These are phyloP conservation scores for Schizophyllum amplum DNA, from an alignment of 1,284 basidiomycete genomes.

Conservation along the genomic window DNA sequence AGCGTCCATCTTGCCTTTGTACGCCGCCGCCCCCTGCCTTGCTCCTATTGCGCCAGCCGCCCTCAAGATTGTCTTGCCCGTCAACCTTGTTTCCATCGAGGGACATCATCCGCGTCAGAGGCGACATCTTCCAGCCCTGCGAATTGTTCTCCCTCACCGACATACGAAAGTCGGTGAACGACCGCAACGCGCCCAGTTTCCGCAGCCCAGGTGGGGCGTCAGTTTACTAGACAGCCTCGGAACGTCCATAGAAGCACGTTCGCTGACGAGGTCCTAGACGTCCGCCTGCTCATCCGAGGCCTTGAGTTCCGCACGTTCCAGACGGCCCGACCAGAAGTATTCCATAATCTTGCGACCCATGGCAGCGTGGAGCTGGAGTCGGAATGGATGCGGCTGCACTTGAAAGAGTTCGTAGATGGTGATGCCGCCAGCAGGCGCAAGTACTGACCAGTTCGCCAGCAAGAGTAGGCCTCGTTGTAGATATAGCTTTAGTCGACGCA, in stretches of 20 bases:
- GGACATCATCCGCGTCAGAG: conserved; percentile 26
- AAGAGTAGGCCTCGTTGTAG: conserved; percentile 56
- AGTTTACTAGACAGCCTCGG: conserved; percentile 25
- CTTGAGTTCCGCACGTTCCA: conserved; percentile 29
- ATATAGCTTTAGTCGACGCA: background rate
- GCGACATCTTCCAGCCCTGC: conserved; percentile 14
- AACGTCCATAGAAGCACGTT: conserved; percentile 38
- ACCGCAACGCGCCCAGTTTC: conserved; percentile 52
- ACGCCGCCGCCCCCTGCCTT: conserved; percentile 13
- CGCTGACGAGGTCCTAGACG: conserved; percentile 7
- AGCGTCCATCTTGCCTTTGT: conserved; percentile 37
- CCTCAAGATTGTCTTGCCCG: conserved; percentile 16
- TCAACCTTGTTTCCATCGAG: conserved; percentile 19
- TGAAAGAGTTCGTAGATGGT: conserved; percentile 84
- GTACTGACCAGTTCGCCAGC: conserved; percentile 69
- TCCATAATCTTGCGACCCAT: conserved; percentile 83
- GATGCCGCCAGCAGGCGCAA: conserved; percentile 93
- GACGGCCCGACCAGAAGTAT: conserved; percentile 77
- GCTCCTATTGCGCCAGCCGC: conserved; percentile 13
- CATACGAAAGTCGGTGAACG: conserved; percentile 60
- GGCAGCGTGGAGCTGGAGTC: conserved; percentile 79
- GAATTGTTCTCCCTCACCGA: conserved; percentile 30
- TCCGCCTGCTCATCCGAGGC: conserved; percentile 14
- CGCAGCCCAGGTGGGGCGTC: conserved; percentile 31
- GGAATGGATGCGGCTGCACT: conserved; percentile 80